Percentiles rank a stretch among this genome's conserved stretches.
Conservation (phyloP, 257 asterid genomes). For the Perilla frutescens region DNA sequence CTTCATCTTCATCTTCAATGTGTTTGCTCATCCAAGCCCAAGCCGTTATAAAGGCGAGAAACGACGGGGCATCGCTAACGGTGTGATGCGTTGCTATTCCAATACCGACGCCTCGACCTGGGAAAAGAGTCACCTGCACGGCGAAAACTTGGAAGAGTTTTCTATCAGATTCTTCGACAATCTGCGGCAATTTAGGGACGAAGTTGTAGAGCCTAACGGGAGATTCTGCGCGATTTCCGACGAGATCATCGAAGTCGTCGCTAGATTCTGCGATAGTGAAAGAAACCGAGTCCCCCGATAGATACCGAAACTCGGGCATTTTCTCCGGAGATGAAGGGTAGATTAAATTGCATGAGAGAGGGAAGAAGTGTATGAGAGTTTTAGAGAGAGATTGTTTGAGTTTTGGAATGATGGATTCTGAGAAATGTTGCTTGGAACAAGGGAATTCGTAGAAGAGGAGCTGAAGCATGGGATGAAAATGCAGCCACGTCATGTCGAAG, state of each 20-base stretch:
- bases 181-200: conserved; percentile 45
- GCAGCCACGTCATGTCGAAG: conserved; percentile 51
- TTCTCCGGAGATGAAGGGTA: conserved; percentile 30
- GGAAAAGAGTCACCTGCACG: conserved; percentile 55
- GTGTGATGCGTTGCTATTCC: conserved; percentile 50
- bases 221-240: conserved; percentile 39
- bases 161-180: conserved; percentile 15
- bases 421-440: conserved; percentile 33
- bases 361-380: conserved; percentile 53
- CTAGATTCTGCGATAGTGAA: conserved; percentile 35
- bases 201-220: conserved; percentile 45
- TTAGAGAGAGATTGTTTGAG: conserved; percentile 54
- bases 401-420: conserved; percentile 41
- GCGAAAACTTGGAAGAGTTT: conserved; percentile 41
- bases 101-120: conserved; percentile 45
- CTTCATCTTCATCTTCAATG: conserved; percentile 23
- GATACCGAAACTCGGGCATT: conserved; percentile 44
- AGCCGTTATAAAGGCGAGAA: conserved; percentile 39
- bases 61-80: conserved; percentile 48
- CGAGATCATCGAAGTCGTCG: conserved; percentile 41
- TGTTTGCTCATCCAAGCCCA: conserved; percentile 51
- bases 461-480: conserved; percentile 43
- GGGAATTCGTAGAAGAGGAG: conserved; percentile 48
- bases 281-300: conserved; percentile 48
- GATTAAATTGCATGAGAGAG: conserved; percentile 47